Base-by-base conservation (phyloP, 306 rosid genomes). In the Echinosophora koreensis region DNA sequence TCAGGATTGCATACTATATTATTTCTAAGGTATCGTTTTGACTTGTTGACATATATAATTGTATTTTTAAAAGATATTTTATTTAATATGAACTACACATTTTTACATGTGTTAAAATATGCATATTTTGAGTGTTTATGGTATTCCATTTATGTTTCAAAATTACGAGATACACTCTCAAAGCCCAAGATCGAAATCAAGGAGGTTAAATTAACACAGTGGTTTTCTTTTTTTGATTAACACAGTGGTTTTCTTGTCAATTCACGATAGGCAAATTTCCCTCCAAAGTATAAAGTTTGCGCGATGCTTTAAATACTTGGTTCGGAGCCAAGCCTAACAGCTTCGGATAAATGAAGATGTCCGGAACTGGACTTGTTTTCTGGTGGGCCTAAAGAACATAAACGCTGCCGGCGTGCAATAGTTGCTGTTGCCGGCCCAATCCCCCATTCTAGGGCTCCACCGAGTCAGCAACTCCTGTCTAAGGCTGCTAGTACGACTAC, bases 391-490 rank as follows among this genome's bases (percentile, higher is more conserved):
- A 65, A 55, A 42, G 28, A 34, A 59, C 73, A 32, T 16, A 55
- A 55, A 49, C n/a, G 62, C 30, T 15, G 90, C 88, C 83, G 94
- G 89, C 86, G 39, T 68, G 35, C 67, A 42, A 57, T 59, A 62
- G 82, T 78, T 72, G 14, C 39, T 68, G 12, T 76, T 69, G 89
- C 91, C 89, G 90, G 91, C 91, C 81, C 85, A 86, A 55, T 39
- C 49, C 49, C 7, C n/a, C 12, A 30, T 42, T 3, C 2, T 14
- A 28, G 28, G 74, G 35, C 66, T 66, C 76, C 64, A 28, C 2
- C n/a, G 2, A 47, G 59, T 60, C 66, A 39, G 22, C 27, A 37
- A 37, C 69, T 62, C 69, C 6, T 54, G 44, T 60, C 42, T n/a
- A n/a, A n/a, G 22, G 22, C 22, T 22, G 1, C 22, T 22, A 0